Evolutionary conservation across 2,329 filamentous ascomycete species (phyloP), one percentile per base, ranked within the genome.

Genomic region (Stagonosporopsis rhizophila): DNA sequence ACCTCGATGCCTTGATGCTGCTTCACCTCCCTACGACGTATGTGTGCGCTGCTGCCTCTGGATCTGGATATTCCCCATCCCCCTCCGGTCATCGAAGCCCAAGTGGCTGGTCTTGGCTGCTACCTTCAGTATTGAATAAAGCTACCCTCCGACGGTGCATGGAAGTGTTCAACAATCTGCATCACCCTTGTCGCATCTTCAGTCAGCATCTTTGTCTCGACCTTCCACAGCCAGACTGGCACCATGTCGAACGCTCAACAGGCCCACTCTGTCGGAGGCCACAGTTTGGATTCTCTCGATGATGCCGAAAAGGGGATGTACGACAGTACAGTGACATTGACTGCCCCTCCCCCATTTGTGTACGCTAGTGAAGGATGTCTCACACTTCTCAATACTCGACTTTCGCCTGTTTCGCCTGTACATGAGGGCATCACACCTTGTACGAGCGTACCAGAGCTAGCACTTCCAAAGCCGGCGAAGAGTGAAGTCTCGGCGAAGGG

Each of bases 271-370:
- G 32, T 52, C 38, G 56, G 46, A 51, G 40, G 51, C 19, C 53
- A 52, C 25, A 71, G 65, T 53, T 55, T 63, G 14, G 60, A 70
- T 56, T 68, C 69, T 15, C 44, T 73, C 25, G 65, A 70, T 44
- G 68, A 72, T 63, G 70, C 71, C 32, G 72, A 75, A 54, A 73
- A 73, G 58, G 72, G 72, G 42, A 65, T 73, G 39, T 66, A 64
- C 41, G 66, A 71, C 39, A 66, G 52, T 27, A 63, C 70, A 38
- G n/a, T 63, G 28, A 64, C 65, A 38, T 38, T 64, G 46, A 59
- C 56, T 19, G 62, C 67, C 39, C 68, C 71, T 44, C 59, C 59
- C 32, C 61, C 68, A 17, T 72, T 72, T 22, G 65, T 70, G 15
- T 75, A 70, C 58, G 40, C 72, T 28, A 61, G 44, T 17, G 60